Evolutionary conservation across 176 grass and related monocot species (phyloP), one percentile per base, ranked within the genome.

Genomic region (Zea mays): DNA sequence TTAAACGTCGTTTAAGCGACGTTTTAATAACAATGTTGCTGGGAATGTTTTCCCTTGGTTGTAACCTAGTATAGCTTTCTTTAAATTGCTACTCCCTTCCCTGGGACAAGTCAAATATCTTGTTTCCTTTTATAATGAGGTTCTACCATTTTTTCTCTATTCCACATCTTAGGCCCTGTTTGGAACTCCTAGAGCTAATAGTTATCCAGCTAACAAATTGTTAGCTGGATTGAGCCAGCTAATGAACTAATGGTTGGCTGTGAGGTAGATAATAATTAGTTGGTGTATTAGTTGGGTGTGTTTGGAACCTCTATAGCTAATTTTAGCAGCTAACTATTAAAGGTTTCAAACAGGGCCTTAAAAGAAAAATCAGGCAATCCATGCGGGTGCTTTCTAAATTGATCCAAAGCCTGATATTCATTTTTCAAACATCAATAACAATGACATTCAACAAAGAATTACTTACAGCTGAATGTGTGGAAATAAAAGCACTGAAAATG

Each of bases 401-500:
- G 8, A 54, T 76, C 5, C 19, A 0, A 65, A 39, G 13, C n/a
- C 19, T 63, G 17, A 38, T 74, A 67, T 74, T 34, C 34, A 59
- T 74, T 19, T 66, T 73, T 58, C 19, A 46, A 11, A 41, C 17
- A 67, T 71, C 49, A 48, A 72, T 50, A 43, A 40, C 33, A 10
- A 41, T 75, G 57, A 1, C 56, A n/a, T 55, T 77, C 40, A 10
- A 44, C 27, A 65, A 41, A 43, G 58, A 13, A 65, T 16, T 50
- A 71, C 5, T 8, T 20, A 10, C 69, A 46, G 21, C 43, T 58
- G 19, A 73, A 27, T 58, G 27, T 47, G 67, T 57, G 43, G 63
- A 72, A 69, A 20, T 4, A 79, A 0, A 36, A 73, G 48, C 63
- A 51, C 61, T 20, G 49, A 65, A 79, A 52, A 80, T 65, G 38